These are phyloP conservation scores for Goffeauzyma gilvescens DNA, from an alignment of 768 basidiomycete species.

Conservation along the genomic window DNA sequence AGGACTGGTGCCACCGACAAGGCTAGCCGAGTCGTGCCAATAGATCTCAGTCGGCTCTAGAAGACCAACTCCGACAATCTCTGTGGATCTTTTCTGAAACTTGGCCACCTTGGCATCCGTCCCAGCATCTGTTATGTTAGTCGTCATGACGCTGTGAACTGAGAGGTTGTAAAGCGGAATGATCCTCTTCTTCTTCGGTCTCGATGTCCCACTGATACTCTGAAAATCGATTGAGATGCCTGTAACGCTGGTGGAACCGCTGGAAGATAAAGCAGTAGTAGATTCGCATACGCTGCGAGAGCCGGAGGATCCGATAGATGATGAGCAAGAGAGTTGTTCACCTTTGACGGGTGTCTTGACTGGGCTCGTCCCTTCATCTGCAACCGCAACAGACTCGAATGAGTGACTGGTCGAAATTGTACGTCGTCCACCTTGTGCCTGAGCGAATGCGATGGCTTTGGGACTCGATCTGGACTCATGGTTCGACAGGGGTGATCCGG, in stretches of 20 bases:
- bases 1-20: background rate
- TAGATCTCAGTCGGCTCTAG: slow-evolving; percentile 28
- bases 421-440: no score
- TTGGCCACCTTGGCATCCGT: slow-evolving; percentile 31
- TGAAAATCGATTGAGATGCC: no score
- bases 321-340: background rate
- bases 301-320: background rate
- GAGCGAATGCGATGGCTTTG: no score
- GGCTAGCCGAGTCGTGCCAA: slow-evolving; percentile 6
- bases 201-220: slow-evolving; percentile 6
- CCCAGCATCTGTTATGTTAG: slow-evolving; percentile 28
- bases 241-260: no score
- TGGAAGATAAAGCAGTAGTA: no score
- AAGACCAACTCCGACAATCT: slow-evolving; percentile 23
- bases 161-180: slow-evolving; percentile 30
- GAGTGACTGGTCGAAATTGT: no score
- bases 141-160: slow-evolving; percentile 30
- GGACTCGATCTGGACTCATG: no score
- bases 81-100: slow-evolving; percentile 26
- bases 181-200: slow-evolving; percentile 18
- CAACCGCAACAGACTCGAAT: no score
- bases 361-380: no score
- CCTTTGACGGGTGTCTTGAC: no score
- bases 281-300: no score
- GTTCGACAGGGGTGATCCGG: no score